These are phyloP conservation scores for Hypoxylon rubiginosum DNA, from an alignment of 2,329 filamentous ascomycete genomes.

Conservation along the genomic window DNA sequence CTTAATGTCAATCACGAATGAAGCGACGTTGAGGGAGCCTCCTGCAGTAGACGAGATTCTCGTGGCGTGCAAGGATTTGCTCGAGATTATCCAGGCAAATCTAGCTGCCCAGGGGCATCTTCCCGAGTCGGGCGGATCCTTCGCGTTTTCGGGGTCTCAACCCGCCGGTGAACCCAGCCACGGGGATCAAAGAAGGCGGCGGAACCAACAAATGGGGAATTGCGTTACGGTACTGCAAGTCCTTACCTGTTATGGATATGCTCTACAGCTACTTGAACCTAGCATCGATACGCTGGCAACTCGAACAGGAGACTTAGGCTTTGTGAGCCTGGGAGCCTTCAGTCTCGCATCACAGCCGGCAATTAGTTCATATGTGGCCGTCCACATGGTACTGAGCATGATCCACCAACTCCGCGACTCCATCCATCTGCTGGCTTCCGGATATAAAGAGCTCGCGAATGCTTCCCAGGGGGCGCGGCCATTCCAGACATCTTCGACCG, in stretches of 20 bases:
- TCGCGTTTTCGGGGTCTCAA: not conserved
- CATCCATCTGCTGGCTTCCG: not conserved
- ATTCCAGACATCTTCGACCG: not conserved
- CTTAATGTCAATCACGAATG: slow-evolving; percentile 1
- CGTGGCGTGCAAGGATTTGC: slow-evolving; percentile 7
- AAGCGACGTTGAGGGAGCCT: not conserved
- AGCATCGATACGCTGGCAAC: not conserved
- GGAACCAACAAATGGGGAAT: not conserved
- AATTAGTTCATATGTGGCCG: slow-evolving; percentile 2
- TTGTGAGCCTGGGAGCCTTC: not conserved
- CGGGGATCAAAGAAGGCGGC: not conserved
- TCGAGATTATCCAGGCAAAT: slow-evolving; percentile 1
- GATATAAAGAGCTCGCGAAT: not conserved
- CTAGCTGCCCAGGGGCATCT: not conserved
- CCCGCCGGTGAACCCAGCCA: not conserved
- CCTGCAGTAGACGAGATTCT: slow-evolving; percentile 3
- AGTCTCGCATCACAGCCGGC: slow-evolving; percentile 2
- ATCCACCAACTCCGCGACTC: slow-evolving; percentile 3
- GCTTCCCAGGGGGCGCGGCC: not conserved
- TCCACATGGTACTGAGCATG: slow-evolving; percentile 1
- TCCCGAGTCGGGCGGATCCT: not conserved
- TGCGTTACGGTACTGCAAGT: slow-evolving; percentile 3
- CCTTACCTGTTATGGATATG: slow-evolving; percentile 4
- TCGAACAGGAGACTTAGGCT: not conserved
- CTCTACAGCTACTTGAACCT: slow-evolving; percentile 2